These are phyloP conservation scores for Suillus spraguei DNA, from an alignment of 768 basidiomycete species.

Conservation along the genomic window DNA sequence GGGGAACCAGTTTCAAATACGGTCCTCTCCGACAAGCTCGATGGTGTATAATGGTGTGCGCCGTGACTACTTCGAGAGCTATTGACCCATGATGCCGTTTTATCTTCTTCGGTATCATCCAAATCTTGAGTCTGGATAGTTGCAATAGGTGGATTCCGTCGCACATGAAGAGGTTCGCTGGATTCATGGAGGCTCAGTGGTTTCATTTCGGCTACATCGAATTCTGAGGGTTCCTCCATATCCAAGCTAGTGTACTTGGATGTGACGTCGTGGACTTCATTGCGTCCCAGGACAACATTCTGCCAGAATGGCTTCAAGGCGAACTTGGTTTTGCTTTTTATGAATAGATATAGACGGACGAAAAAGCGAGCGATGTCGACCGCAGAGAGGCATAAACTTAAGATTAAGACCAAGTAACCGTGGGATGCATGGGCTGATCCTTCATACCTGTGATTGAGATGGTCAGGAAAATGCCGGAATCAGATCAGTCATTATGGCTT, in stretches of 20 bases:
- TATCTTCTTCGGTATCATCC: conserved; percentile 34
- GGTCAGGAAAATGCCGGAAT: conserved; percentile 11
- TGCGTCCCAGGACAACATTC: conserved; percentile 54
- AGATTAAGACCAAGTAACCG: conserved; percentile 57
- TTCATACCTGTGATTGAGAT: conserved; percentile 57
- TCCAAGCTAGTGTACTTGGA: conserved; percentile 63
- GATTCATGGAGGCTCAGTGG: conserved; percentile 18
- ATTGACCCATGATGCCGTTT: conserved; percentile 59
- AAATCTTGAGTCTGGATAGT: conserved; percentile 24
- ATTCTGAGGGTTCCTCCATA: conserved; percentile 55
- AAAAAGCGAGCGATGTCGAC: conserved; percentile 57
- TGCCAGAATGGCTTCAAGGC: conserved; percentile 56
- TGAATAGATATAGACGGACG: conserved; percentile 53
- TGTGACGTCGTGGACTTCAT: conserved; percentile 27
- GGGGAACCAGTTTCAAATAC: conserved; percentile 51
- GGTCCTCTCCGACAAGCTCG: conserved; percentile 55
- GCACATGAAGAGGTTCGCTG: conserved; percentile 16
- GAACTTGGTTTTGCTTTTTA: conserved; percentile 45
- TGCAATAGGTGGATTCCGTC: conserved; percentile 22
- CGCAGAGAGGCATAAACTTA: conserved; percentile 47
- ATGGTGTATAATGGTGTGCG: conserved; percentile 38
- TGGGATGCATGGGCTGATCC: conserved; percentile 62
- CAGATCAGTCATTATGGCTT: conserved; percentile 27
- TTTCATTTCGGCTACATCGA: conserved; percentile 49
- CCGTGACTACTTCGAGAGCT: conserved; percentile 20